phyloP scores from a whole-genome alignment of 345 rosid species.

The Bruguiera sexangula region DNA sequence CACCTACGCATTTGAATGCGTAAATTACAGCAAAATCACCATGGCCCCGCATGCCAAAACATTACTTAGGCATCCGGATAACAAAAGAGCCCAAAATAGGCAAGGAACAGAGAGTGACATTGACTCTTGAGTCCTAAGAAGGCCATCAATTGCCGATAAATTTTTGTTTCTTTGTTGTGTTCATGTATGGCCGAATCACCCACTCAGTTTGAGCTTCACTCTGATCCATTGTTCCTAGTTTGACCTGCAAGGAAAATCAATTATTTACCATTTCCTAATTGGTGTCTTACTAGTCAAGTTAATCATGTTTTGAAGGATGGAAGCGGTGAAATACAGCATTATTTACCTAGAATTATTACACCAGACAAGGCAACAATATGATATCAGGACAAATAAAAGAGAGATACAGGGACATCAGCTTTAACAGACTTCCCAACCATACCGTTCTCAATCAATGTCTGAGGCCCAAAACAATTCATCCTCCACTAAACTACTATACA shows the following conservation, averaged over 20 bases:
- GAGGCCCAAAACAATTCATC: too few relatives aligned
- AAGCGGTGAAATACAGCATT: too few relatives aligned
- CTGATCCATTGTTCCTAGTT: conserved; percentile 79
- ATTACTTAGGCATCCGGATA: neutral
- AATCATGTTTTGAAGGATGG: too few relatives aligned
- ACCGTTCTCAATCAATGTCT: too few relatives aligned
- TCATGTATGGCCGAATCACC: conserved; percentile 84
- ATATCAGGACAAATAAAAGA: neutral
- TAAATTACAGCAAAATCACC: too few relatives aligned
- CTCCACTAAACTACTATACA: too few relatives aligned
- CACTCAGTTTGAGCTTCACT: conserved; percentile 79
- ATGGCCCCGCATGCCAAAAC: too few relatives aligned
- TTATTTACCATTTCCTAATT: neutral
- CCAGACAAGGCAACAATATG: neutral
- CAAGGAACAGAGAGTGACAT: neutral
- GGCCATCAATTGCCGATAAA: conserved; percentile 56
- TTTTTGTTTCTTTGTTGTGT: conserved; percentile 63
- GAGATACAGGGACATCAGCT: too few relatives aligned
- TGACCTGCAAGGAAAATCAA: conserved; percentile 45
- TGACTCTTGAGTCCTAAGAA: neutral
- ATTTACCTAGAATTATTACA: too few relatives aligned
- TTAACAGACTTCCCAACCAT: too few relatives aligned
- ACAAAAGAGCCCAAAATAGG: neutral
- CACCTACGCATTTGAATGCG: too few relatives aligned
- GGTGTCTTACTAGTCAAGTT: neutral